Percentiles rank a stretch among this genome's conserved stretches.
phyloP scores from a whole-genome alignment of 1,284 basidiomycete species.

The Phaffia rhodozyma region DNA sequence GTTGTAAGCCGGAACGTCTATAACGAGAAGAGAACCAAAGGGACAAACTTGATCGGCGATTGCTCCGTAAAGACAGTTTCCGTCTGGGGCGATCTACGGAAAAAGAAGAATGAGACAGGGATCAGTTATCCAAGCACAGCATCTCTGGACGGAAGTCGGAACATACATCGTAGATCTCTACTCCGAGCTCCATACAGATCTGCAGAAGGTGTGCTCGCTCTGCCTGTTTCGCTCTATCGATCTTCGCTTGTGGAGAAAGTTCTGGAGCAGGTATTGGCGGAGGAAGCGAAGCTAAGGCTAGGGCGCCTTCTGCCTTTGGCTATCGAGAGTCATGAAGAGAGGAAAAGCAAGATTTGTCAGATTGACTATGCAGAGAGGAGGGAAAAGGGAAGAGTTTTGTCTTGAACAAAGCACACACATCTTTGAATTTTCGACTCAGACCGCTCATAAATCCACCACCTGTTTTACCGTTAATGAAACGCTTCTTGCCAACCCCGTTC shows the following conservation, averaged over 20 bases:
- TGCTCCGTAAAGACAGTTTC: slow-evolving; percentile 88
- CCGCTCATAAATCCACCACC: slow-evolving; percentile 3
- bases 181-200: slow-evolving; percentile 54
- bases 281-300: not conserved
- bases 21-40: too few species aligned
- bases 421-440: not conserved
- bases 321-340: not conserved
- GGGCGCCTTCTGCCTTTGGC: not conserved
- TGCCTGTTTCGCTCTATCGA: slow-evolving; percentile 18
- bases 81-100: slow-evolving; percentile 74
- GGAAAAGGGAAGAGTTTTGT: not conserved
- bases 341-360: too few species aligned
- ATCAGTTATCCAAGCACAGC: not conserved
- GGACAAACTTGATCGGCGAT: slow-evolving; percentile 64
- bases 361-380: not conserved
- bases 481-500: not conserved
- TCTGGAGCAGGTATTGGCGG: not conserved
- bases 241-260: slow-evolving; percentile 4
- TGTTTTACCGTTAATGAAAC: not conserved
- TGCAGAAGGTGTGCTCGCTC: slow-evolving; percentile 21
- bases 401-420: not conserved
- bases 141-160: not conserved
- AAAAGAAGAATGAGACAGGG: slow-evolving; percentile 10
- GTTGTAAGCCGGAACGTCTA: too few species aligned
- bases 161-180: slow-evolving; percentile 60